phyloP scores from a whole-genome alignment of 108 stramenopile genomes.

The Nitzschia sp. region DNA sequence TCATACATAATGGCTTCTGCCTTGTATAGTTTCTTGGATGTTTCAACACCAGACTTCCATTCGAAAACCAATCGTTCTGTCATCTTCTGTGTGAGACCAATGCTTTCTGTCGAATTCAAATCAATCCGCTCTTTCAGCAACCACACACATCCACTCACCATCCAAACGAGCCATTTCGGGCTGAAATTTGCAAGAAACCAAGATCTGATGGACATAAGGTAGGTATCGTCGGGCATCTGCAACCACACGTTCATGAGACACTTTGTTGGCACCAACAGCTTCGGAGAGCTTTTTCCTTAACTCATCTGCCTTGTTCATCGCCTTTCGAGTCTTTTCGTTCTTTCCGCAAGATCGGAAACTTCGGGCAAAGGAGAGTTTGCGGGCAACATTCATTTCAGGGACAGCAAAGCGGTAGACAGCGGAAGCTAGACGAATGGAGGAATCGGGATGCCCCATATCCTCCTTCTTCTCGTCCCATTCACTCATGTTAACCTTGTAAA shows the following conservation, averaged over 20 bases:
- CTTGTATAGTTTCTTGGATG: conserved; percentile 43
- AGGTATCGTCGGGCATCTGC: conserved; percentile 45
- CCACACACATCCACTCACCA: conserved; percentile 26
- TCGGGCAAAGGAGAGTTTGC: conserved; percentile 58
- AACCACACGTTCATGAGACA: conserved; percentile 54
- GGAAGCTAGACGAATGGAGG: conserved; percentile 74
- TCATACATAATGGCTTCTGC: conserved; percentile 91
- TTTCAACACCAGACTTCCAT: conserved; percentile 82
- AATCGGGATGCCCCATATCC: conserved; percentile 68
- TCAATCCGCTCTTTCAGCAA: too few species aligned
- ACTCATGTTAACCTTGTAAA: conserved; percentile 1
- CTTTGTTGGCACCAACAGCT: conserved; percentile 34
- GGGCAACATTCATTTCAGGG: conserved; percentile 42
- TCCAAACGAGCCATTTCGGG: conserved; percentile 77
- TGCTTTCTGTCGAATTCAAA: too few species aligned
- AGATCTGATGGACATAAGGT: conserved; percentile 74
- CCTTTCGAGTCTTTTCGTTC: conserved; percentile 39
- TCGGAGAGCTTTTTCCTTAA: conserved; percentile 36
- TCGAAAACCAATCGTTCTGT: conserved; percentile 60
- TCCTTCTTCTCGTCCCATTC: conserved; percentile 25
- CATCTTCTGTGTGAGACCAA: too few species aligned
- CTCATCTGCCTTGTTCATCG: conserved; percentile 51
- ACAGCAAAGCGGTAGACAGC: conserved; percentile 76
- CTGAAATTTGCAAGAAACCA: conserved; percentile 83
- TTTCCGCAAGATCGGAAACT: conserved; percentile 60